Conservation (phyloP, 768 basidiomycete species). For the Suillus hirtellus region DNA sequence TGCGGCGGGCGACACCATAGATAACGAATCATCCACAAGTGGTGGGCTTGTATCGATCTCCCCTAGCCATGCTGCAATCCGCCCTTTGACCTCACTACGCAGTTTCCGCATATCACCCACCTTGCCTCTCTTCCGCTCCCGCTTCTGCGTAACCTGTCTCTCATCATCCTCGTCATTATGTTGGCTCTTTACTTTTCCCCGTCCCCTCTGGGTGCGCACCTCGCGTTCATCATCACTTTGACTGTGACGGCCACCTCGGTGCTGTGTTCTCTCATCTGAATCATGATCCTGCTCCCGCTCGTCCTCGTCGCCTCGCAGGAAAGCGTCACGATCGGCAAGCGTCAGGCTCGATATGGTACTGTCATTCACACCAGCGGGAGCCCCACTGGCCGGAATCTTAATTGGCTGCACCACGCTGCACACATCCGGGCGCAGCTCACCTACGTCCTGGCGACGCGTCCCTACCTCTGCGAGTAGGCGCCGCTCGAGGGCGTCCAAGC, state of each 20-base stretch:
- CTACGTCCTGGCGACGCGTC: constrained; percentile 47
- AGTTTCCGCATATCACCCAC: constrained; percentile 40
- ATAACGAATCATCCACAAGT: constrained; percentile 37
- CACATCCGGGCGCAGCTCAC: constrained; percentile 34
- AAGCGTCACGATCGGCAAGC: constrained; percentile 32
- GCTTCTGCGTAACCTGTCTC: constrained; percentile 9
- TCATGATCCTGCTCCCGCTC: constrained; percentile 27
- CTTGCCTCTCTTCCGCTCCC: constrained; percentile 30
- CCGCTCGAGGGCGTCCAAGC: constrained; percentile 73
- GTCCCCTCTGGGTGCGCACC: constrained; percentile 31
- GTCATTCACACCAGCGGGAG: constrained; percentile 37
- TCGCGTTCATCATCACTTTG: constrained; percentile 35
- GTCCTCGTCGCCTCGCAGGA: constrained; percentile 14
- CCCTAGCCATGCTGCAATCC: constrained; percentile 80
- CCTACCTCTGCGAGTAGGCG: constrained; percentile 72
- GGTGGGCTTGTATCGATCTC: constrained; percentile 58
- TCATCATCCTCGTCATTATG: constrained; percentile 31
- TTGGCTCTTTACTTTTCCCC: constrained; percentile 25
- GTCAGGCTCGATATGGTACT: constrained; percentile 51
- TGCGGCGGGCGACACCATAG: constrained; percentile 34
- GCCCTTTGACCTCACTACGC: constrained; percentile 56
- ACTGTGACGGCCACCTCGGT: constrained; percentile 25
- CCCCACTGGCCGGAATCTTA: constrained; percentile 34
- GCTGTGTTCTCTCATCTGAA: constrained; percentile 35
- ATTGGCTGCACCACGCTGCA: constrained; percentile 41